Base-by-base conservation (phyloP, 1,284 basidiomycete genomes). In the Rugosomyces carneus region DNA sequence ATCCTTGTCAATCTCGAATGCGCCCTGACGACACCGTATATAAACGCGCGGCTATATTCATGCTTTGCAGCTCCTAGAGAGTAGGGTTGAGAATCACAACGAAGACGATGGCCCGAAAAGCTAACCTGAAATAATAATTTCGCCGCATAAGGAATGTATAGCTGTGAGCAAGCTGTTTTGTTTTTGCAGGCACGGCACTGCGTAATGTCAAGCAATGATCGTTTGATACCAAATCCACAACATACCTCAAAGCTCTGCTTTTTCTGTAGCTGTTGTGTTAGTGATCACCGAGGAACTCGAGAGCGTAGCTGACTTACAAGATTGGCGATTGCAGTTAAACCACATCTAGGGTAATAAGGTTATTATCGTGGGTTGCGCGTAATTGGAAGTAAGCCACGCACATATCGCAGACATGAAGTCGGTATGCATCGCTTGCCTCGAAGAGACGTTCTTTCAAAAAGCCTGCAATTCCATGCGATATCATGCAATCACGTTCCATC, bases 401-500 rank as follows among this genome's bases (percentile, higher is more conserved):
- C 88, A 93, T 91, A 65, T 97, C 93, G 64, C 93, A 97, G 49
- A 97, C 92, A 63, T 97, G 94, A 43, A 97, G 71, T 41, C 93
- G 81, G 68, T 94, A 95, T n/a, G 91, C 93, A 65, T 96, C 93
- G 59, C 90, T 93, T 16, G 87, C 88, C 67, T 93, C 92, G 59
- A 93, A 94, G 63, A 95, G 72, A 54, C 92, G 85, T 70, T 95
- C 93, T 67, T 95, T 95, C 66, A 99, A 68, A 83, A 99, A 99
- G 2, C 83, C 90, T 29, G 96, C 95, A 55, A 98, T 94, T 66
- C 96, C 96, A 72, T 99, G 96, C 31, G 95, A 96, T 54, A 99
- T 97, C 96, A 99, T 99, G 68, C 95, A 99, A 81, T 98, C 94
- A 66, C 92, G 89, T 66, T 99, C 95, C 96, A 99, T 99, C 78